These are phyloP conservation scores for Zangia roseola DNA, from an alignment of 768 basidiomycete genomes.

Conservation along the genomic window DNA sequence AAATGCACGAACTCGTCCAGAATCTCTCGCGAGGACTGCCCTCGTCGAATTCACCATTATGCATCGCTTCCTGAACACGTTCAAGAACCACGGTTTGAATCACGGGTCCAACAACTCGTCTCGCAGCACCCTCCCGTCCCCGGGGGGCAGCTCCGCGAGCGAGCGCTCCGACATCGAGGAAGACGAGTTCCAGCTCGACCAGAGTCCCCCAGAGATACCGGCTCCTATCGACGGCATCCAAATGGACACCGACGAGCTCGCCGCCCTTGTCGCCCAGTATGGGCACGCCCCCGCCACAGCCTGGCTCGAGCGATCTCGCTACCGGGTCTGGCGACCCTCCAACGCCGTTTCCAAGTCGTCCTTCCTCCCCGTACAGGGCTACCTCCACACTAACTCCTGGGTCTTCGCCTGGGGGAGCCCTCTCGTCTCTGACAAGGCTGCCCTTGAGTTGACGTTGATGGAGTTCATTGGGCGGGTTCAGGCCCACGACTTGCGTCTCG, in stretches of 20 bases:
- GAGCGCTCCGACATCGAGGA: not conserved
- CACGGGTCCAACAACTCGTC: not conserved
- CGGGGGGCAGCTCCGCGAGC: conserved; percentile 2
- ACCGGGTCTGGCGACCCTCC: conserved; percentile 44
- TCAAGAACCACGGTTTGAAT: conserved; percentile 1
- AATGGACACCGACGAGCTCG: conserved; percentile 29
- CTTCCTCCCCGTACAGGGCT: conserved; percentile 56
- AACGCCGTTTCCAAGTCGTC: conserved; percentile 30
- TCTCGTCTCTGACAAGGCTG: conserved; percentile 43
- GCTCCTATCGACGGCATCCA: conserved; percentile 4
- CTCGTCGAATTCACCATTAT: not conserved
- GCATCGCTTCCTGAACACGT: not conserved
- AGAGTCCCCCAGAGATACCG: conserved; percentile 6
- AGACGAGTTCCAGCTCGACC: not conserved
- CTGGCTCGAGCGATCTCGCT: conserved; percentile 64
- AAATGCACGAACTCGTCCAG: too few species aligned
- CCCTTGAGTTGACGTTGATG: conserved; percentile 31
- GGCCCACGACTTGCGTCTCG: conserved; percentile 45
- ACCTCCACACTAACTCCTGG: conserved; percentile 51
- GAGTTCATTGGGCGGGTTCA: conserved; percentile 48
- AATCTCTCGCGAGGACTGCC: too few species aligned
- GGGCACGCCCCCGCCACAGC: conserved; percentile 69
- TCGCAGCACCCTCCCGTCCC: not conserved
- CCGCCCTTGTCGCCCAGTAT: conserved; percentile 58
- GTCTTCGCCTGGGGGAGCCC: conserved; percentile 67